Percentiles rank a stretch among this genome's conserved stretches.
These are phyloP conservation scores for Elsinoe australis DNA, from an alignment of 2,329 filamentous ascomycete genomes.

Conservation along the genomic window DNA sequence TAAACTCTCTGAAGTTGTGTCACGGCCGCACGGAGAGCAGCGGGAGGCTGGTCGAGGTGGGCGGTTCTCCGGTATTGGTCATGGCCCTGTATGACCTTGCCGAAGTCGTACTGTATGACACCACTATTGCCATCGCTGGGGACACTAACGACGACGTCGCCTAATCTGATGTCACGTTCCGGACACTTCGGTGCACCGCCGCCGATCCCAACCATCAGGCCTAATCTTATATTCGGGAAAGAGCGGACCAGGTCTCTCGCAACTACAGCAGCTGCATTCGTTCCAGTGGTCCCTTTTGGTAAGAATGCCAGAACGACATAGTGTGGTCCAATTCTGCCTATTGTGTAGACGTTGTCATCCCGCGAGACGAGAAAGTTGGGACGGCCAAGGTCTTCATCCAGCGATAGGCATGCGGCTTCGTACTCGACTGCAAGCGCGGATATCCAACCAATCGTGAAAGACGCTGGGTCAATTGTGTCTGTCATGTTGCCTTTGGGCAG, in stretches of 20 bases:
- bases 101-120: conserved; percentile 25
- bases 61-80: too few species aligned
- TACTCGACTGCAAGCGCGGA: neutral
- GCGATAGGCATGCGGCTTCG: neutral
- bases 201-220: conserved; percentile 25
- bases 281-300: conserved; percentile 19
- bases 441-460: conserved; percentile 6
- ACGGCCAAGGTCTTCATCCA: conserved; percentile 19
- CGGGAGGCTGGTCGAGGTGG: too few species aligned
- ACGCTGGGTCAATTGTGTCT: too few species aligned
- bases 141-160: conserved; percentile 26
- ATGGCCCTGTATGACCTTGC: too few species aligned
- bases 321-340: conserved; percentile 18
- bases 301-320: conserved; percentile 22
- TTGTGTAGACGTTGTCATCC: conserved; percentile 17
- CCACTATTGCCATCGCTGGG: conserved; percentile 20
- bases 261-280: conserved; percentile 18
- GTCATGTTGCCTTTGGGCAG: too few species aligned
- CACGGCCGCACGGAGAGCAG: too few species aligned
- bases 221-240: conserved; percentile 19
- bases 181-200: conserved; percentile 21
- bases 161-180: conserved; percentile 25
- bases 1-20: too few species aligned
- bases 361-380: neutral
- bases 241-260: conserved; percentile 19